These are phyloP conservation scores for Diutina scorzettiae DNA, from an alignment of 1,139 yeast species.

Conservation along the genomic window DNA sequence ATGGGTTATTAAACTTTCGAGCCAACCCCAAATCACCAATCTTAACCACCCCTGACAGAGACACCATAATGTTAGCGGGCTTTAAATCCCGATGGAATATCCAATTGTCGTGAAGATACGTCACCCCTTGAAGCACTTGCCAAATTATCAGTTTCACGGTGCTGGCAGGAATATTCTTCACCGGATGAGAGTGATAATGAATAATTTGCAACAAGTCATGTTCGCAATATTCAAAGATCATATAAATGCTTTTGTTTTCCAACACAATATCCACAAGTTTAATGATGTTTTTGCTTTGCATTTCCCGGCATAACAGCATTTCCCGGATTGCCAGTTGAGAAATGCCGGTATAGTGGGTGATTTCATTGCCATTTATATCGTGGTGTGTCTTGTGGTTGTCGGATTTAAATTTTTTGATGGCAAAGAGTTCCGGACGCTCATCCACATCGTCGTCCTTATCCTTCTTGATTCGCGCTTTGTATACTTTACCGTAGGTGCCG, in stretches of 20 bases:
- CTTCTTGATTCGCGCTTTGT: slow-evolving; percentile 49
- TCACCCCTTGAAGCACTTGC: slow-evolving; percentile 88
- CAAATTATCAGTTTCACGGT: slow-evolving; percentile 77
- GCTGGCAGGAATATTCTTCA: slow-evolving; percentile 62
- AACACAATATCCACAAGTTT: slow-evolving; percentile 74
- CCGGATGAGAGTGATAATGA: slow-evolving; percentile 85
- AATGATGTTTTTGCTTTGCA: slow-evolving; percentile 69
- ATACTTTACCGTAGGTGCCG: slow-evolving; percentile 96
- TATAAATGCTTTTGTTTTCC: slow-evolving; percentile 82
- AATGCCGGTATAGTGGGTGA: slow-evolving; percentile 83
- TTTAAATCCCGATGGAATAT: slow-evolving; percentile 88
- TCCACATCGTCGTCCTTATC: slow-evolving; percentile 6
- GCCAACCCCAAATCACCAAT: slow-evolving; percentile 96
- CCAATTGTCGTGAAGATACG: slow-evolving; percentile 91
- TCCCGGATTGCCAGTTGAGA: slow-evolving; percentile 95
- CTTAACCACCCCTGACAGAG: slow-evolving; percentile 78
- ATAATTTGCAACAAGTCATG: slow-evolving; percentile 89
- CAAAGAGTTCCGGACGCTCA: slow-evolving; percentile 30
- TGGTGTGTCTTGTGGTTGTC: slow-evolving; percentile 55
- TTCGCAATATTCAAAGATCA: slow-evolving; percentile 94
- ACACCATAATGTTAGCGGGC: slow-evolving; percentile 97
- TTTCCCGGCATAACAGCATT: slow-evolving; percentile 88
- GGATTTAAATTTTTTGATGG: slow-evolving; percentile 92
- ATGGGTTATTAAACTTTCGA: slow-evolving; percentile 75
- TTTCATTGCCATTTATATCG: slow-evolving; percentile 55